Percentiles rank a stretch among this genome's conserved stretches.
phyloP scores from a whole-genome alignment of 2,329 filamentous ascomycete species.

The Paramyrothecium roridum region DNA sequence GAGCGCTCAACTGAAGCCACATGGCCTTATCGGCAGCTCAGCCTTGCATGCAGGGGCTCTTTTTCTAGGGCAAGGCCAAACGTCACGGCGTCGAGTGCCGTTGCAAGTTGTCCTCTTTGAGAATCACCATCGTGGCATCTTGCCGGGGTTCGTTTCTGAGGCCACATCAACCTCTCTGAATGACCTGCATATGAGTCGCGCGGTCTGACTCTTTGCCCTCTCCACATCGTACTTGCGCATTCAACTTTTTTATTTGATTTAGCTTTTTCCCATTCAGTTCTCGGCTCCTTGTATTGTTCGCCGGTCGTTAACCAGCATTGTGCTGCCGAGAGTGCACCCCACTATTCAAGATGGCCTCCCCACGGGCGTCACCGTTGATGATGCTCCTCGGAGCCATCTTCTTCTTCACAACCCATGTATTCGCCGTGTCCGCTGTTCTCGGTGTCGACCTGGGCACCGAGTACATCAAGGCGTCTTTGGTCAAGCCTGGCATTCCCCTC shows the following conservation, averaged over 20 bases:
- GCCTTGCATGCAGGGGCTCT: neutral
- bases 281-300: neutral
- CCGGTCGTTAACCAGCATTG: neutral
- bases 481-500: slow-evolving; percentile 94
- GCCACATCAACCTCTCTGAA: slow-evolving; percentile 29
- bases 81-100: slow-evolving; percentile 3
- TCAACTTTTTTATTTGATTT: neutral
- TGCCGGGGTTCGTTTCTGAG: slow-evolving; percentile 18
- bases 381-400: slow-evolving; percentile 34
- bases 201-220: slow-evolving; percentile 1
- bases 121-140: slow-evolving; percentile 24
- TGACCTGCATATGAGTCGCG: slow-evolving; percentile 6
- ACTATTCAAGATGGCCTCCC: slow-evolving; percentile 28
- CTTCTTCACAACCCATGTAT: slow-evolving; percentile 39
- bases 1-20: neutral
- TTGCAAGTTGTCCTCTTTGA: slow-evolving; percentile 34
- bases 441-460: slow-evolving; percentile 94
- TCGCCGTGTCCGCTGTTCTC: slow-evolving; percentile 69
- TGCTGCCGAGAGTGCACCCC: slow-evolving; percentile 13
- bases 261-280: neutral
- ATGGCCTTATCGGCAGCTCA: neutral
- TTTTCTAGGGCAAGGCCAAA: neutral
- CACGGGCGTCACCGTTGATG: slow-evolving; percentile 30
- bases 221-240: neutral
- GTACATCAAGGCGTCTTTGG: slow-evolving; percentile 92